These are phyloP conservation scores for Neurospora cerealis DNA, from an alignment of 495 filamentous ascomycete species.

Conservation along the genomic window DNA sequence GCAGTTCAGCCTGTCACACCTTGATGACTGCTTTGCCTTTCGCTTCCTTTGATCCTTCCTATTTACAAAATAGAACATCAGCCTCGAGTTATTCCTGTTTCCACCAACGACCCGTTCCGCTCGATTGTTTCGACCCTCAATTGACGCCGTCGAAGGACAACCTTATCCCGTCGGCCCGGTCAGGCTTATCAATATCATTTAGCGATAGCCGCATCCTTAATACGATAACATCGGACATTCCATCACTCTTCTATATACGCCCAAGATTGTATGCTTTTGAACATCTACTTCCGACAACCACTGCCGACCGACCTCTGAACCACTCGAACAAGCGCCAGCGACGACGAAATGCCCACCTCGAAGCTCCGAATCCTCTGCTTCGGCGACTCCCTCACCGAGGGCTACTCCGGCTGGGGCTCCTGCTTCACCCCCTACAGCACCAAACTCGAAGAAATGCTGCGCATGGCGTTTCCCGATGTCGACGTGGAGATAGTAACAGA, in stretches of 20 bases:
- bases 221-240: not conserved
- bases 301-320: not conserved
- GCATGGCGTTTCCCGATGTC: constrained; percentile 28
- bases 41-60: not conserved
- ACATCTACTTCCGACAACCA: not conserved
- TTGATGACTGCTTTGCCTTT: not conserved
- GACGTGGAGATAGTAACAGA: constrained; percentile 26
- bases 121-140: not conserved
- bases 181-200: not conserved
- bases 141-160: not conserved
- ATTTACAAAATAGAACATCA: not conserved
- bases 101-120: not conserved
- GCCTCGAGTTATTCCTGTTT: not conserved
- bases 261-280: not conserved
- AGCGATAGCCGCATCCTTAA: not conserved
- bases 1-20: not conserved
- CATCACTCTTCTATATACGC: not conserved
- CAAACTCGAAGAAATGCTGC: constrained; percentile 27
- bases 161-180: not conserved
- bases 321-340: not conserved
- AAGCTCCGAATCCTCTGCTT: constrained; percentile 49
- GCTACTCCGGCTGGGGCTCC: constrained; percentile 37
- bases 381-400: constrained; percentile 53
- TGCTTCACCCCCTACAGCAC: constrained; percentile 43
- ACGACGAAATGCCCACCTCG: constrained; percentile 11